Evolutionary conservation across 305 asterid genomes (phyloP), one percentile per base, ranked within the genome.

Genomic region (Fraxinus sp.): DNA sequence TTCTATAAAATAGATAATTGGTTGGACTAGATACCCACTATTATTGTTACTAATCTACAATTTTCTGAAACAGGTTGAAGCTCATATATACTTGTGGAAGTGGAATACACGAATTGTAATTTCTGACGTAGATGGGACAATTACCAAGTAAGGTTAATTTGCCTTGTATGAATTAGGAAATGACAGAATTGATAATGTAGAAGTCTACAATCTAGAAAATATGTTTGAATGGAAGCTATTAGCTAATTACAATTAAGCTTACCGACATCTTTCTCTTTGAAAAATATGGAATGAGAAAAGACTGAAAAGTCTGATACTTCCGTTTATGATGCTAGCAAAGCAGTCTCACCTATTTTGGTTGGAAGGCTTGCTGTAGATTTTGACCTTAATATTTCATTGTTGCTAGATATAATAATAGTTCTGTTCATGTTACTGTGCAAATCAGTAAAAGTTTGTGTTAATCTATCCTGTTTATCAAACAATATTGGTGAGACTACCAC

Each of bases 51-150:
- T 77, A 77, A 37, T 22, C 41, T 3, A 79, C 30, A 24, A 59
- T 82, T 66, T 77, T 66, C 70, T 86, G 85, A 75, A 77, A 80
- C 92, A 94, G 98, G 98, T 95, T 80, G 98, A 95, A 85, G 98
- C 98, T 89, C 98, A 95, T 91, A 95, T 95, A 83, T 95, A 95
- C 91, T 85, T 95, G 94, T 93, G 98, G 98, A 93, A 88, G 92
- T 95, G 97, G 97, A 95, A 95, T 90, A 92, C 98, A 4, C 84
- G 93, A 75, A 95, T 95, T n/a, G 98, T 95, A 30, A 95, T 95
- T 84, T 95, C 98, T 36, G 98, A 93, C 46, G 98, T 93, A 82
- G 98, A 95, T 86, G 98, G 98, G 82, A 93, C 98, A 77, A 95
- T 95, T 86, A 95, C 98, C 87, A 95, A 90, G 98, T 95, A 86